A percentile compares a stretch with the other conserved stretches of the same genome.
Evolutionary conservation across 208 protist species (phyloP).

Genomic region (Acanthamoeba lenticulata): DNA sequence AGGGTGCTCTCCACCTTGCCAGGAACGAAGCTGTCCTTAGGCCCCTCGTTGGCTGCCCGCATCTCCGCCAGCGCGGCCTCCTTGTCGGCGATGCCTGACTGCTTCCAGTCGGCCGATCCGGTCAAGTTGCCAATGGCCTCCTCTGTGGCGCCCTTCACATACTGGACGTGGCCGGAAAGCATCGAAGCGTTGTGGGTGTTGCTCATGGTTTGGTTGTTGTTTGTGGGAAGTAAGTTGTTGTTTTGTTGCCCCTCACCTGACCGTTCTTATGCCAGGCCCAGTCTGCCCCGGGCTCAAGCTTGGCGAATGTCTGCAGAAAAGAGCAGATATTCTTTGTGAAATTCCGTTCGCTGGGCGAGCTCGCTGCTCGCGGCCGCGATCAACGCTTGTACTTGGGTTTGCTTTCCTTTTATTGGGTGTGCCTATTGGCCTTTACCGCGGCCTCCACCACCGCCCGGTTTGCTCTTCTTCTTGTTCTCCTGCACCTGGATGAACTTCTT

Average conservation of each 20-base stretch:
- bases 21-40: not conserved
- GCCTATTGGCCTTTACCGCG: too few species aligned
- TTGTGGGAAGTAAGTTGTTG: not conserved
- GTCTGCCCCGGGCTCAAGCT: too few species aligned
- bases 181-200: not conserved
- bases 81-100: conserved; percentile 18
- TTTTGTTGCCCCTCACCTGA: too few species aligned
- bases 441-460: not conserved
- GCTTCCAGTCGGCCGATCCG: not conserved
- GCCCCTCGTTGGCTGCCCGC: conserved; percentile 38
- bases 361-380: too few species aligned
- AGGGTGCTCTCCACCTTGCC: conserved; percentile 24
- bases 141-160: conserved; percentile 41
- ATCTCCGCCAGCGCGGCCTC: not conserved
- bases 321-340: too few species aligned
- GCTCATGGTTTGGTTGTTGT: not conserved
- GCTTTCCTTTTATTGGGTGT: too few species aligned
- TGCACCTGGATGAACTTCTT: not conserved
- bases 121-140: conserved; percentile 16
- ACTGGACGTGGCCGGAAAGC: conserved; percentile 28
- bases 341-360: too few species aligned
- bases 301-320: too few species aligned
- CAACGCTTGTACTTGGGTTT: too few species aligned
- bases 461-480: conserved; percentile 3
- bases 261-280: too few species aligned